Percentiles rank a stretch among this genome's conserved stretches.
These are phyloP conservation scores for Tuber umbilicatum DNA, from an alignment of 495 filamentous ascomycete species.

Conservation along the genomic window DNA sequence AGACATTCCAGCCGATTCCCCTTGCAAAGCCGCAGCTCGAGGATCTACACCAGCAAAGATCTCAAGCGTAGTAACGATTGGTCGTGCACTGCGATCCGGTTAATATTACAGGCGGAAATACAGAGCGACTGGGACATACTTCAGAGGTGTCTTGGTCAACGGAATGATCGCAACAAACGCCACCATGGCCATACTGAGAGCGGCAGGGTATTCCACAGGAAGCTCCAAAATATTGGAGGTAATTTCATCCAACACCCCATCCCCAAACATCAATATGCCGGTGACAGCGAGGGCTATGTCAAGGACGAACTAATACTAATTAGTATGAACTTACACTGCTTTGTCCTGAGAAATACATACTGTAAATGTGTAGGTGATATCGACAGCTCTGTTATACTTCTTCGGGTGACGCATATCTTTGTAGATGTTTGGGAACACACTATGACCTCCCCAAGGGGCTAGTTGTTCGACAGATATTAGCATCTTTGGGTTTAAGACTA, in stretches of 20 bases:
- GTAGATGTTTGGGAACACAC: slow-evolving; percentile 95
- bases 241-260: slow-evolving; percentile 74
- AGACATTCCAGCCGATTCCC: slow-evolving; percentile 50
- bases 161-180: slow-evolving; percentile 87
- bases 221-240: slow-evolving; percentile 77
- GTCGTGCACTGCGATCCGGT: slow-evolving; percentile 55
- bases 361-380: slow-evolving; percentile 82
- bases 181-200: slow-evolving; percentile 67
- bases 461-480: slow-evolving; percentile 35
- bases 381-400: slow-evolving; percentile 70
- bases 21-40: slow-evolving; percentile 47
- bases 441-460: slow-evolving; percentile 87
- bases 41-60: slow-evolving; percentile 65
- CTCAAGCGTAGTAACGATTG: slow-evolving; percentile 79
- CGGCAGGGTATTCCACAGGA: slow-evolving; percentile 67
- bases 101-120: slow-evolving; percentile 4
- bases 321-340: slow-evolving; percentile 20
- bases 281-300: slow-evolving; percentile 74
- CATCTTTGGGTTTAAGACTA: background rate
- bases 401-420: slow-evolving; percentile 93
- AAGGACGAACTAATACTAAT: slow-evolving; percentile 56
- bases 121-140: slow-evolving; percentile 48
- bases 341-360: slow-evolving; percentile 48
- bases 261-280: slow-evolving; percentile 90
- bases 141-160: slow-evolving; percentile 87